These are phyloP conservation scores for Gliomastix tumulicola DNA, from an alignment of 2,329 filamentous ascomycete species.

Conservation along the genomic window DNA sequence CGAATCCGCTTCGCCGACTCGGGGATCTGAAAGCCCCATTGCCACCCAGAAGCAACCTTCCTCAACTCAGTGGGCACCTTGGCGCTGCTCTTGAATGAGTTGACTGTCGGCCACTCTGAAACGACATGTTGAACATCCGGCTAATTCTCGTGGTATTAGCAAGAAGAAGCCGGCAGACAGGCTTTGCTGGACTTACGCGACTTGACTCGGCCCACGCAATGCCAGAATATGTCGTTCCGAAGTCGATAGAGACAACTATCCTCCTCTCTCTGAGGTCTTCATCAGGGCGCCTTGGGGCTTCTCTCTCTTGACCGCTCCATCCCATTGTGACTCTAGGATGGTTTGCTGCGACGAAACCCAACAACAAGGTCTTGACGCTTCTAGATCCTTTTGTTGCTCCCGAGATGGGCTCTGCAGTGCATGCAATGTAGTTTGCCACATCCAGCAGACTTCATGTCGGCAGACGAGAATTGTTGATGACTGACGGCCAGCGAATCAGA, in stretches of 20 bases:
- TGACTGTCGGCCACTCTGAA: constrained; percentile 33
- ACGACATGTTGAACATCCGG: constrained; percentile 33
- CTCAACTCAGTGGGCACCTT: constrained; percentile 44
- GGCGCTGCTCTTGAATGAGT: constrained; percentile 22
- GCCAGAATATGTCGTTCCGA: constrained; percentile 50
- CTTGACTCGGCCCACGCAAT: constrained; percentile 43
- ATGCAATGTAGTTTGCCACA: no score
- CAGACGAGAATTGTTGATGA: no score
- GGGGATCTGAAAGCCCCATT: constrained; percentile 45
- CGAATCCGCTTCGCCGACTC: constrained; percentile 27
- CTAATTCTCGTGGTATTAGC: constrained; percentile 14
- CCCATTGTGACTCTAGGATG: no score
- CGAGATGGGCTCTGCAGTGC: no score
- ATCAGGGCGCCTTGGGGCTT: no score
- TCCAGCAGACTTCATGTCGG: no score
- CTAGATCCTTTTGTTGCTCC: no score
- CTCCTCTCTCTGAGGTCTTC: constrained; percentile 21
- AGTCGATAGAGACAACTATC: constrained; percentile 47
- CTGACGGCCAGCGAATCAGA: no score
- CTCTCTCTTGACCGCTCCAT: no score
- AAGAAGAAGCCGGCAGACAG: not conserved
- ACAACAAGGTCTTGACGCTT: no score
- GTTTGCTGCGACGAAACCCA: no score
- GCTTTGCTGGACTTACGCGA: constrained; percentile 16
- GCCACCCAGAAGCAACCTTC: constrained; percentile 28